Percentiles rank a stretch among this genome's conserved stretches.
phyloP scores from a whole-genome alignment of 129 eudicot genomes.

The Saussurea involucrata region DNA sequence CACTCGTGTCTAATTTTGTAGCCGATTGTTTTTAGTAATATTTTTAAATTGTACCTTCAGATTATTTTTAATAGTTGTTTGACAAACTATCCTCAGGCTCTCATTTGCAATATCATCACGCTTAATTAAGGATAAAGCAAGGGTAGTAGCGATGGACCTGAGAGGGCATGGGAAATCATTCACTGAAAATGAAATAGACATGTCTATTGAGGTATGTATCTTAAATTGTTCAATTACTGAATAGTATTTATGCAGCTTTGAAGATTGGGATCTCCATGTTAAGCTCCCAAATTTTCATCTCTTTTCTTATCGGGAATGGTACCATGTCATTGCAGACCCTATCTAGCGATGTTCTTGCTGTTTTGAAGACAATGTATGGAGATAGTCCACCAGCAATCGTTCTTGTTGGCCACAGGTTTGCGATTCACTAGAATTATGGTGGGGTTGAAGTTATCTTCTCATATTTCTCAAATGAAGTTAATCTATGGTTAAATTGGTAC shows the following conservation, averaged over 20 bases:
- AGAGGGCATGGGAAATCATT: slow-evolving; percentile 97
- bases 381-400: slow-evolving; percentile 91
- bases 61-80: slow-evolving; percentile 3
- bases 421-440: slow-evolving; percentile 3
- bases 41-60: not conserved
- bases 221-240: not conserved
- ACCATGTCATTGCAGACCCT: slow-evolving; percentile 57
- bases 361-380: slow-evolving; percentile 90
- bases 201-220: slow-evolving; percentile 73
- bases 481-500: not conserved
- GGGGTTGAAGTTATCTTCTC: not conserved
- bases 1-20: not conserved
- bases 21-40: not conserved
- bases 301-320: slow-evolving; percentile 8
- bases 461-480: not conserved
- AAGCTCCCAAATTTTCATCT: not conserved
- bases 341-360: slow-evolving; percentile 78
- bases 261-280: not conserved
- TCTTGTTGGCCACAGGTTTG: slow-evolving; percentile 96
- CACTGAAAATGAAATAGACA: slow-evolving; percentile 83
- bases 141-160: slow-evolving; percentile 91
- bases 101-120: slow-evolving; percentile 83
- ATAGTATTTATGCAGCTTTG: not conserved
- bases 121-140: slow-evolving; percentile 76
- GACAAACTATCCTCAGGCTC: slow-evolving; percentile 50